phyloP scores from a whole-genome alignment of 2,329 filamentous ascomycete genomes.

The Orbilia ellipsospora region DNA sequence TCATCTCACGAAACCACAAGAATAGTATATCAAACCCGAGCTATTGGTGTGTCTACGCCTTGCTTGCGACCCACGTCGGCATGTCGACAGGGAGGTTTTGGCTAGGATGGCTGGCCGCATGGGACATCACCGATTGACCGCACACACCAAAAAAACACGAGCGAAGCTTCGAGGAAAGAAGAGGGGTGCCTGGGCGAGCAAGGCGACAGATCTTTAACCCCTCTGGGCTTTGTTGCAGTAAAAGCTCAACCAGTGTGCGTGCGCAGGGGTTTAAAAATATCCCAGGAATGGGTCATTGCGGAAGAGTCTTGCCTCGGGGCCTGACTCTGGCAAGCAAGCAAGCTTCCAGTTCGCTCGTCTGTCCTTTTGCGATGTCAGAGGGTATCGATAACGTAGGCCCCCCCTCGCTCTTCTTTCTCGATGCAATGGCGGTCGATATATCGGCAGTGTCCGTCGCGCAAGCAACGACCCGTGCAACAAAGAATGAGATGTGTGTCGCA shows the following conservation, averaged over 20 bases:
- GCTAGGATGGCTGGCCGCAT: constrained; percentile 35
- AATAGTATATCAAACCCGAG: constrained; percentile 48
- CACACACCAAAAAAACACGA: constrained; percentile 3
- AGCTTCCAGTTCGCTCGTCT: too few relatives aligned
- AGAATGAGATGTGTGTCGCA: constrained; percentile 30
- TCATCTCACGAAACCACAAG: constrained; percentile 48
- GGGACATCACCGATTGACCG: constrained; percentile 27
- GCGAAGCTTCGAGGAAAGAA: neutral
- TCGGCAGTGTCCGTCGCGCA: constrained; percentile 49
- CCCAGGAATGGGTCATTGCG: constrained; percentile 52
- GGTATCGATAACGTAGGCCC: constrained; percentile 34
- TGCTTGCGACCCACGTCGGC: constrained; percentile 37
- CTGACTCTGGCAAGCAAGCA: constrained; percentile 3
- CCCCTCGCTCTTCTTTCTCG: constrained; percentile 12
- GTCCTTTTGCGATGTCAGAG: neutral
- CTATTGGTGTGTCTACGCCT: constrained; percentile 53
- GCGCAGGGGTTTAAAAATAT: constrained; percentile 55
- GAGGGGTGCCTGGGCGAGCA: constrained; percentile 44
- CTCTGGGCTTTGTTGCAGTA: constrained; percentile 16
- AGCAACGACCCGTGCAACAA: constrained; percentile 30
- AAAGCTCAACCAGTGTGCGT: constrained; percentile 2
- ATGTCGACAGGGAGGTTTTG: constrained; percentile 27
- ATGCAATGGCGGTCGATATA: neutral
- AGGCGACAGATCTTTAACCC: constrained; percentile 40
- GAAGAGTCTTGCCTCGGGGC: constrained; percentile 30